Evolutionary conservation across 2,329 filamentous ascomycete genomes (phyloP), one percentile per base, ranked within the genome.

Genomic region (Colletotrichum sp.): DNA sequence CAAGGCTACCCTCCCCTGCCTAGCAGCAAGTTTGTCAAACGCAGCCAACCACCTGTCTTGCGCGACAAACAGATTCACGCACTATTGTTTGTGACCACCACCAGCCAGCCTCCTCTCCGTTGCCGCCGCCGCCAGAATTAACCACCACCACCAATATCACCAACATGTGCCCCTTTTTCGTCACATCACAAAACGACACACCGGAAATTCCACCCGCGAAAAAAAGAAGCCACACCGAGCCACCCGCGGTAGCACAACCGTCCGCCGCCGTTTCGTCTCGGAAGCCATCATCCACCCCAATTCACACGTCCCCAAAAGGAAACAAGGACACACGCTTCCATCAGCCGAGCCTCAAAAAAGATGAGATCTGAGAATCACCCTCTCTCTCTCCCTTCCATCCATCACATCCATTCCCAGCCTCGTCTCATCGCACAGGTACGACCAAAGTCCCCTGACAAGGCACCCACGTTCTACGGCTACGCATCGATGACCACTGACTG

Each of bases 181-280:
- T 30, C 28, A 30, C 28, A 62, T 62, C 44, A 16, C 28, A 57
- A 34, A 4, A 30, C 15, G n/a, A 44, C 21, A 8, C 36, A 30
- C 67, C 26, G 34, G 49, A 36, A 44, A 69, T 2, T 24, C 34
- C 55, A 57, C 13, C 34, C 12, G 60, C 59, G 12, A 36, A n/a
- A 6, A 6, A 24, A 63, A 18, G 9, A 12, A 32, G 26, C 65
- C 55, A 73, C 66, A 55, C 36, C 66, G 16, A 39, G 18, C n/a
- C 8, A 21, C 15, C 10, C 13, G 30, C 44, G 44, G 39, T 24
- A 26, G 6, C 67, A 52, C 60, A 68, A 30, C 30, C 66, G n/a
- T 36, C 52, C 68, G 60, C 68, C 68, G 68, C 24, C 28, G 72
- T 67, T 60, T 68, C 72, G 69, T 75, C 72, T 72, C 72, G 72